Percentiles rank a stretch among this genome's conserved stretches.
phyloP scores from a whole-genome alignment of 2,329 filamentous ascomycete species.

The Teratosphaeria nubilosa region DNA sequence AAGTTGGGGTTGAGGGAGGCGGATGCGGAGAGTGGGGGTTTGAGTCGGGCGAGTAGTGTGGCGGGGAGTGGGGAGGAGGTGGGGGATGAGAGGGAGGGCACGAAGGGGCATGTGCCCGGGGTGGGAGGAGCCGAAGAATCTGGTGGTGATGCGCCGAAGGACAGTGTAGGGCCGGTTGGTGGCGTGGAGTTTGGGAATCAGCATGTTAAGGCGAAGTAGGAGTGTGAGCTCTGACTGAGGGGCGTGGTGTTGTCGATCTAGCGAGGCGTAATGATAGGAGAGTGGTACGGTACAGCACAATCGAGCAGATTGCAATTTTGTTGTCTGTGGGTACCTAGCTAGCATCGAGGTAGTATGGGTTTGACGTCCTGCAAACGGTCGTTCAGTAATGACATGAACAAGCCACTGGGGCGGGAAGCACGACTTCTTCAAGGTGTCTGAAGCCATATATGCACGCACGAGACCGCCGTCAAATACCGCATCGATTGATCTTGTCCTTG shows the following conservation, averaged over 20 bases:
- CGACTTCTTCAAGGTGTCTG: too few species aligned
- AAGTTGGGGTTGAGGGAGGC: conserved; percentile 58
- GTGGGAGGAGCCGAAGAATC: not conserved
- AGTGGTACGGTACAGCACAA: not conserved
- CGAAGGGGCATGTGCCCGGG: conserved; percentile 8
- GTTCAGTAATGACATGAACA: too few species aligned
- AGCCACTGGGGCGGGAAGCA: too few species aligned
- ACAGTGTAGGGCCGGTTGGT: not conserved
- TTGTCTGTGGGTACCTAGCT: not conserved
- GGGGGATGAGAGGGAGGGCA: conserved; percentile 16
- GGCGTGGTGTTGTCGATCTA: not conserved
- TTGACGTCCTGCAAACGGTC: too few species aligned
- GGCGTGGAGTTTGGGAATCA: not conserved
- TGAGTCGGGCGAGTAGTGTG: conserved; percentile 66
- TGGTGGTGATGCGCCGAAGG: not conserved
- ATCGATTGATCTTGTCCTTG: too few species aligned
- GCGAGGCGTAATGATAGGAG: not conserved
- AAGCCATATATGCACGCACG: too few species aligned
- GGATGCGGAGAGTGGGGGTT: conserved; percentile 53
- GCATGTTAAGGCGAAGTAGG: not conserved
- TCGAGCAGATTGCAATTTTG: not conserved
- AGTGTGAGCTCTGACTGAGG: not conserved
- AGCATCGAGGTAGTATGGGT: too few species aligned
- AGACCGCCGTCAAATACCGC: too few species aligned
- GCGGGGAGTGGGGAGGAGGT: conserved; percentile 16